Evolutionary conservation across 495 filamentous ascomycete genomes (phyloP).

Genomic region (Halenospora varia): DNA sequence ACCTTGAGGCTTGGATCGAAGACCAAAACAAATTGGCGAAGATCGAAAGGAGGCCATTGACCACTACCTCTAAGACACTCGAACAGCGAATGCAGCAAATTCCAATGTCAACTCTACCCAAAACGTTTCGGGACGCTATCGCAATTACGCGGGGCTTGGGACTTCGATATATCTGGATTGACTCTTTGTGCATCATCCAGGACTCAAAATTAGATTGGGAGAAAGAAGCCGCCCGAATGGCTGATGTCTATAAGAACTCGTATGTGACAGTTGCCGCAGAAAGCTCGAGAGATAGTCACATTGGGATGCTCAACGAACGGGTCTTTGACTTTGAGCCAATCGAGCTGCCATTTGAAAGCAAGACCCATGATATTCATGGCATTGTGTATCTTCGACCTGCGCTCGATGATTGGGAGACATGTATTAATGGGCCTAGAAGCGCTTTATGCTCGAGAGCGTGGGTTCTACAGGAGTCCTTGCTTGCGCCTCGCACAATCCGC

Average conservation of each 20-base stretch:
- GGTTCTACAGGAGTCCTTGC: background rate
- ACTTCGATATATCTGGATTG: conserved; percentile 7
- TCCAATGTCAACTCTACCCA: conserved; percentile 4
- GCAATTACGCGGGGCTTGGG: conserved; percentile 1
- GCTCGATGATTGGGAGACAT: conserved; percentile 32
- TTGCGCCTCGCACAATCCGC: conserved; percentile 3
- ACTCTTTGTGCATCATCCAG: conserved; percentile 9
- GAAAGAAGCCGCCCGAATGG: conserved; percentile 12
- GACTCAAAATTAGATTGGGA: conserved; percentile 6
- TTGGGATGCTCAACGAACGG: background rate
- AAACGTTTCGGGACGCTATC: conserved; percentile 9
- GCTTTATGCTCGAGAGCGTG: background rate
- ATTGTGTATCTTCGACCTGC: background rate
- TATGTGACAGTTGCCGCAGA: conserved; percentile 22
- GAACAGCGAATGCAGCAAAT: conserved; percentile 1
- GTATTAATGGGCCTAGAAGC: conserved; percentile 32
- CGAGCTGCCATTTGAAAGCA: conserved; percentile 4
- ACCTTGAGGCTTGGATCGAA: background rate
- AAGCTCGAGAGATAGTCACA: background rate
- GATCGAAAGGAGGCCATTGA: background rate
- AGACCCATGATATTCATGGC: background rate
- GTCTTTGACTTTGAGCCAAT: background rate
- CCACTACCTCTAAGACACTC: background rate
- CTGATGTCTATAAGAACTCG: conserved; percentile 14
- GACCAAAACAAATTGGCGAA: background rate